phyloP scores from a whole-genome alignment of 2,329 filamentous ascomycete species.

The Ampelomyces quisqualis region DNA sequence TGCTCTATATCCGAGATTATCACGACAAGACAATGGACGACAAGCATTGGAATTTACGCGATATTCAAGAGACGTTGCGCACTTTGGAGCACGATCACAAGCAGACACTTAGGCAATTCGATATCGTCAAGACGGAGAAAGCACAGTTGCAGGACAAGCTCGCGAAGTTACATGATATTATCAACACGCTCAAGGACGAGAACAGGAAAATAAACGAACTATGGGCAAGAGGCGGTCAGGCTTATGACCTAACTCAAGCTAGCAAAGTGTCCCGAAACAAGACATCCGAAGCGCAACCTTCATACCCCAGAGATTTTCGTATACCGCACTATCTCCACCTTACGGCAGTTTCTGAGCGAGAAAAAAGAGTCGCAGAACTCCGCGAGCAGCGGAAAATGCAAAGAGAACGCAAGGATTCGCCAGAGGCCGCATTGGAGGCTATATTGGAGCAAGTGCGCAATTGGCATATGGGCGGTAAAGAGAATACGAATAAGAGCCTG shows the following conservation, averaged over 20 bases:
- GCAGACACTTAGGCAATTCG: background rate
- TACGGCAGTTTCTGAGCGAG: too few species aligned
- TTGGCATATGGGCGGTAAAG: background rate
- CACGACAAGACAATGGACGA: slow-evolving; percentile 7
- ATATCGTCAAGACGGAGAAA: slow-evolving; percentile 2
- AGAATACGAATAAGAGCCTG: background rate
- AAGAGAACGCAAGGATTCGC: too few species aligned
- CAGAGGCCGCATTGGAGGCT: background rate
- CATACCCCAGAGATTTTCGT: too few species aligned
- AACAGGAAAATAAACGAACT: slow-evolving; percentile 3
- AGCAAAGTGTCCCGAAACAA: too few species aligned
- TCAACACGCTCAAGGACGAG: background rate
- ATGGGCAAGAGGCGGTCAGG: too few species aligned
- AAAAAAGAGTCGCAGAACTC: too few species aligned
- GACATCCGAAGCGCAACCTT: too few species aligned
- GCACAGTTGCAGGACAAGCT: slow-evolving; percentile 1
- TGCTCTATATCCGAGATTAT: slow-evolving; percentile 13
- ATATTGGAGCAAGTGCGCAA: background rate
- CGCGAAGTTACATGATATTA: background rate
- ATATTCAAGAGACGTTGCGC: slow-evolving; percentile 6
- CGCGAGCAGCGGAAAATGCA: too few species aligned
- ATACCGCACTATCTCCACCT: too few species aligned
- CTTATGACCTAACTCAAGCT: too few species aligned
- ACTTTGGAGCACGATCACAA: slow-evolving; percentile 3
- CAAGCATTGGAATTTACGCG: slow-evolving; percentile 6